phyloP scores from a whole-genome alignment of 306 rosid genomes.

The Medicago ruthenica region DNA sequence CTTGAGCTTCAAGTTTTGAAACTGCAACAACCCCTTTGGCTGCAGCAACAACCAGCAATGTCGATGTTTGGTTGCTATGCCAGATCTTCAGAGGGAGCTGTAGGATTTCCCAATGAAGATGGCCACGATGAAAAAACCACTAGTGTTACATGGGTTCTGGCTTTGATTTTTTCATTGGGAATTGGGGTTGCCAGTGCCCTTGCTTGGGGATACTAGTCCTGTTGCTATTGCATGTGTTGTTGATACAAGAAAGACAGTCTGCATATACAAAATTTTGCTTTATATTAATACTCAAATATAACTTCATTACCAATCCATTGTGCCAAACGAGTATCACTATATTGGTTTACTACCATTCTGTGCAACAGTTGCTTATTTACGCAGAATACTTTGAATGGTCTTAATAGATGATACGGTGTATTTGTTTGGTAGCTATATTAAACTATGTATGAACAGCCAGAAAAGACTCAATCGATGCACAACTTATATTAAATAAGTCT shows the following conservation, averaged over 20 bases:
- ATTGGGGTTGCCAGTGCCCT: conserved; percentile 69
- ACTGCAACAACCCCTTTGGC: conserved; percentile 49
- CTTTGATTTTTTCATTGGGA: conserved; percentile 74
- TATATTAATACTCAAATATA: conserved; percentile 7
- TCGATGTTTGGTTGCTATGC: neutral
- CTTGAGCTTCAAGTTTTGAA: conserved; percentile 73
- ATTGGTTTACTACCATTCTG: neutral
- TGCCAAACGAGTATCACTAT: neutral
- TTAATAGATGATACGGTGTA: neutral
- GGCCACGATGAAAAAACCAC: conserved; percentile 37
- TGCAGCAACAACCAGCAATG: conserved; percentile 18
- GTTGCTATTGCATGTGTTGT: neutral
- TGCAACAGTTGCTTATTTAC: neutral
- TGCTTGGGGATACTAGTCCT: conserved; percentile 49
- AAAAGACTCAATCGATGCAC: conserved; percentile 18
- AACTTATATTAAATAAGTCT: neutral
- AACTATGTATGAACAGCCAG: neutral
- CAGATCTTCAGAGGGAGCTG: neutral
- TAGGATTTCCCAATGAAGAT: conserved; percentile 19
- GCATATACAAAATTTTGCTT: conserved; percentile 22
- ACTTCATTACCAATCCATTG: conserved; percentile 16
- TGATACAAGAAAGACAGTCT: conserved; percentile 3
- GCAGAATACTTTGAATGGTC: neutral
- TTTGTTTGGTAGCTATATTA: neutral
- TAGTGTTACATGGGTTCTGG: conserved; percentile 57